These are phyloP conservation scores for Geotrichum fermentans DNA, from an alignment of 1,139 yeast species.

Conservation along the genomic window DNA sequence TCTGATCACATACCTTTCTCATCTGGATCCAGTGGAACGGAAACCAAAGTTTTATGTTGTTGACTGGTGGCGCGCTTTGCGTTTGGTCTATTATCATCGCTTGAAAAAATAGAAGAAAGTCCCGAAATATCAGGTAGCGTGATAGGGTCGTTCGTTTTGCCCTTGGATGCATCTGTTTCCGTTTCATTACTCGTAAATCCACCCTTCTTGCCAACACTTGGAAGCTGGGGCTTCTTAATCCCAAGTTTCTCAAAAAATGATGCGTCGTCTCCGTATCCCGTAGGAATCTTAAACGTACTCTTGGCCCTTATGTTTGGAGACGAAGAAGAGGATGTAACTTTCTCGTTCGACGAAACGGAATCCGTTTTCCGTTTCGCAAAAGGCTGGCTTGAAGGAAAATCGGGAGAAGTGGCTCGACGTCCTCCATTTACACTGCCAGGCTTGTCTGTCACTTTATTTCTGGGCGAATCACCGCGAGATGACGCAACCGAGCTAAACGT, in stretches of 20 bases:
- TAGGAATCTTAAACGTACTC: constrained; percentile 25
- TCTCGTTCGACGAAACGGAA: constrained; percentile 16
- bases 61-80: constrained; percentile 16
- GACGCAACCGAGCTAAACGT: constrained; percentile 18
- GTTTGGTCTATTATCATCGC: constrained; percentile 22
- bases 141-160: constrained; percentile 7
- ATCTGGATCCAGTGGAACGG: constrained; percentile 31
- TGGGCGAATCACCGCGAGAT: constrained; percentile 16
- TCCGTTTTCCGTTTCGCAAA: constrained; percentile 10
- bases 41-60: constrained; percentile 28
- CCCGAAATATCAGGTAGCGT: constrained; percentile 30
- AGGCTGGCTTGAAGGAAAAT: not conserved
- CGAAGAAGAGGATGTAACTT: constrained; percentile 20
- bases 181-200: constrained; percentile 10
- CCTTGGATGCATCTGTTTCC: not conserved
- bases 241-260: constrained; percentile 23
- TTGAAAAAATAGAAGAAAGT: constrained; percentile 28
- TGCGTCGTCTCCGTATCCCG: constrained; percentile 28
- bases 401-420: constrained; percentile 3
- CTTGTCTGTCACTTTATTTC: constrained; percentile 19
- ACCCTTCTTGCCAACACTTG: constrained; percentile 5
- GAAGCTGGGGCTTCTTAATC: constrained; percentile 12
- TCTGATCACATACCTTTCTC: constrained; percentile 24
- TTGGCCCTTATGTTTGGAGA: constrained; percentile 11
- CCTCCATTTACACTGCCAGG: constrained; percentile 8